phyloP scores from a whole-genome alignment of 176 grass and related monocot species.

The Juncus effusus region DNA sequence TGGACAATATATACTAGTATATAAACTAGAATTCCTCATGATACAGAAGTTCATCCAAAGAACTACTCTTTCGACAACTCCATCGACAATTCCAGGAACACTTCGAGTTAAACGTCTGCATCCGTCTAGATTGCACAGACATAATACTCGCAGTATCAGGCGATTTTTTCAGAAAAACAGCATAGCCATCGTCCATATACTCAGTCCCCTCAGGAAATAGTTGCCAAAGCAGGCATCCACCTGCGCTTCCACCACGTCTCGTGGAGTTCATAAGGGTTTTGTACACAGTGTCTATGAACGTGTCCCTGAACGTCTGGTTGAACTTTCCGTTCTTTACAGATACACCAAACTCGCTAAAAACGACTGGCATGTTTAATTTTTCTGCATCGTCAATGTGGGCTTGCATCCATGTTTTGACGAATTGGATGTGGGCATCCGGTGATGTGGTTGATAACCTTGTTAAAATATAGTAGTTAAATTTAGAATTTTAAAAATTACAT shows the following conservation, averaged over 20 bases:
- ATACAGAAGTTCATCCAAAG: conserved; percentile 2
- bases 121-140: conserved; percentile 42
- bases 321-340: conserved; percentile 34
- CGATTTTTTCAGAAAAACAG: conserved; percentile 35
- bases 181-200: conserved; percentile 77
- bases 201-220: conserved; percentile 52
- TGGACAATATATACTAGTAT: too few relatives aligned
- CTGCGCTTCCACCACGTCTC: conserved; percentile 42
- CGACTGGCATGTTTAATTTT: conserved; percentile 46
- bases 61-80: conserved; percentile 43
- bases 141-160: conserved; percentile 41
- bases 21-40: not conserved
- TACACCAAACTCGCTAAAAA: conserved; percentile 62
- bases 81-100: conserved; percentile 56
- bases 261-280: conserved; percentile 34
- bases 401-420: conserved; percentile 46
- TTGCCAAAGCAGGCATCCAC: conserved; percentile 62
- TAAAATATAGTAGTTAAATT: not conserved
- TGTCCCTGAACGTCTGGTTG: conserved; percentile 46
- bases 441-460: conserved; percentile 38
- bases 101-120: conserved; percentile 48
- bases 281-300: conserved; percentile 51
- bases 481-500: not conserved
- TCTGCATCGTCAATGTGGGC: conserved; percentile 53
- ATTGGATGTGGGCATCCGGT: conserved; percentile 29